These are phyloP conservation scores for Aquilaria malaccensis DNA, from an alignment of 345 rosid species.

Conservation along the genomic window DNA sequence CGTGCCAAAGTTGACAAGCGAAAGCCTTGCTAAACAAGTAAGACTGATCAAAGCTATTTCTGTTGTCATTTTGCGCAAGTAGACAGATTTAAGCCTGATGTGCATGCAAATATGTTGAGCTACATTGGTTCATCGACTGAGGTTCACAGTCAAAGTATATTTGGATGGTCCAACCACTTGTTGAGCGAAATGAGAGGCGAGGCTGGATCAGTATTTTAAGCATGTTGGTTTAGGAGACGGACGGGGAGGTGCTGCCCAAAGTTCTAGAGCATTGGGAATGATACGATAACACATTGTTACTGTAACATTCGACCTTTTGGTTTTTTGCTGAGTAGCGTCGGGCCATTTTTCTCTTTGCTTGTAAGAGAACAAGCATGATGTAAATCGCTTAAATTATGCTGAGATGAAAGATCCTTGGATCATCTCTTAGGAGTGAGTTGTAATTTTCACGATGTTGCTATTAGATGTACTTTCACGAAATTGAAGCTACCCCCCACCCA, in stretches of 20 bases:
- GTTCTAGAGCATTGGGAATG: conserved; percentile 11
- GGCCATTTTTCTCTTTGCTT: conserved; percentile 6
- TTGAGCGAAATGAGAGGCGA: background rate
- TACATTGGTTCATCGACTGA: background rate
- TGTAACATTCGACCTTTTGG: conserved; percentile 21
- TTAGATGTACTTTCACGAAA: too few relatives aligned
- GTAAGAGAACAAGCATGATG: conserved; percentile 16
- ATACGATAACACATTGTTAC: conserved; percentile 21
- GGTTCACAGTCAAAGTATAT: conserved; percentile 3
- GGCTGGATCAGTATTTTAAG: background rate
- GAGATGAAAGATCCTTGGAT: conserved; percentile 15
- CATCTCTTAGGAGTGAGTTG: conserved; percentile 9
- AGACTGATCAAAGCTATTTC: background rate
- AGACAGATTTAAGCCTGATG: conserved; percentile 1
- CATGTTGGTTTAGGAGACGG: conserved; percentile 3
- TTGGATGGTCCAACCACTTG: conserved; percentile 8
- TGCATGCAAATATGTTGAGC: conserved; percentile 3
- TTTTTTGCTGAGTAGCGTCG: background rate
- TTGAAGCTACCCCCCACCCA: too few relatives aligned
- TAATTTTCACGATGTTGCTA: background rate
- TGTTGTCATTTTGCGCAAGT: background rate
- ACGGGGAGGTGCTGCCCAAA: conserved; percentile 9
- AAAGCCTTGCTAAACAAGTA: conserved; percentile 69
- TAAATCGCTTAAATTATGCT: conserved; percentile 27
- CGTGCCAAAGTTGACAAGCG: conserved; percentile 81